Evolutionary conservation across 306 rosid species (phyloP), one percentile per base, ranked within the genome.

Genomic region (Quercus agrifolia): DNA sequence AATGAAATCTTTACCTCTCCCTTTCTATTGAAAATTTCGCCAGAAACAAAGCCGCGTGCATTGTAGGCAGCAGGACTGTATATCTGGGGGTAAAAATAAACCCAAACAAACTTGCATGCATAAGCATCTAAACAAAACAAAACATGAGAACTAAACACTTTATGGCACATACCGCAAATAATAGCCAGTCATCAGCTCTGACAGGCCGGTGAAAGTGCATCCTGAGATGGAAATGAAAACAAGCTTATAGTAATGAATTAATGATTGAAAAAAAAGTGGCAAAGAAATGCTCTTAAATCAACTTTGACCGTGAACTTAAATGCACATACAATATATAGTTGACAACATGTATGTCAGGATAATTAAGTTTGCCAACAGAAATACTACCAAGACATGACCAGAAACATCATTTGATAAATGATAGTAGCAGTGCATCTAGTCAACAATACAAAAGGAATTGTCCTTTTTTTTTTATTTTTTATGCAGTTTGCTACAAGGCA

Each of bases 101-200:
- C 46, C 46, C 20, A n/a, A 31, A 31, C 81, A 55, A 81, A 71
- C 72, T 64, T 44, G 27, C 46, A 44, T 52, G 51, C 52, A 74
- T 81, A 73, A 86, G 86, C 80, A 85, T 77, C 70, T 52, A 49
- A n/a, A 52, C 44, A 2, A 57, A 75, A 72, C 52, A 4, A 18
- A 41, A 13, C 41, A 71, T 55, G 73, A 69, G 70, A 59, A 63
- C 27, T 54, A 63, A 70, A 56, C 20, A 59, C 51, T 49, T 56
- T 12, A 49, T 71, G 81, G 73, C 74, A 86, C 91, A 82, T 77
- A 95, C 99, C 86, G 84, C 98, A 84, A 81, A 88, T 64, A 95
- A 78, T 6, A 91, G 20, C 99, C 99, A 95, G 76, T 95, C 98
- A 85, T 95, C 98, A 44, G 98, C 99, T 89, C 90, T 91, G 27